These are phyloP conservation scores for Calonectria pteridis DNA, from an alignment of 2,329 filamentous ascomycete species.

Conservation along the genomic window DNA sequence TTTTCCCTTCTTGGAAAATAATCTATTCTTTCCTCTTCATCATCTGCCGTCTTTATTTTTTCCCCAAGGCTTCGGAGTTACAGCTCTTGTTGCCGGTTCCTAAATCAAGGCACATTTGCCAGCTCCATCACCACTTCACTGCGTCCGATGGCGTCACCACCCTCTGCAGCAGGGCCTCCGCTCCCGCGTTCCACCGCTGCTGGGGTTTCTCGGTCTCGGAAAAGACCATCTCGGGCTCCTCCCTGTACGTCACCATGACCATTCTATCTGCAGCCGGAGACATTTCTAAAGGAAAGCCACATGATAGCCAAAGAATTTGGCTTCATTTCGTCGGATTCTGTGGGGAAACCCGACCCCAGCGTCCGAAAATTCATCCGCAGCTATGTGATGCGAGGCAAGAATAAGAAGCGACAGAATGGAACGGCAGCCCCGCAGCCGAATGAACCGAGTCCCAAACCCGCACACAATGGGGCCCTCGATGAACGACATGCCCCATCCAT, in stretches of 20 bases:
- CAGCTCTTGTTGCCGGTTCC: neutral
- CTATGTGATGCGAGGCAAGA: constrained; percentile 46
- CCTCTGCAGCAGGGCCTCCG: neutral
- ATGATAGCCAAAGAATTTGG: constrained; percentile 40
- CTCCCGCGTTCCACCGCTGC: constrained; percentile 1
- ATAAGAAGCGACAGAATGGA: constrained; percentile 28
- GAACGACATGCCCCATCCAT: neutral
- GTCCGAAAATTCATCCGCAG: constrained; percentile 45
- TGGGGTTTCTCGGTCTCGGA: constrained; percentile 19
- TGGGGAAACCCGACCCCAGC: constrained; percentile 39
- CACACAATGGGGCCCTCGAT: neutral
- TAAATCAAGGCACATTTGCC: neutral
- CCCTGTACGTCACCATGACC: neutral
- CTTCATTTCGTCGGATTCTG: constrained; percentile 42
- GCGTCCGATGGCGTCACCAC: constrained; percentile 25
- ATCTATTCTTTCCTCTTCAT: constrained; percentile 5
- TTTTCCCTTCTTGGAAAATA: constrained; percentile 32
- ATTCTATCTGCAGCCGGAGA: constrained; percentile 6
- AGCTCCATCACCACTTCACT: neutral
- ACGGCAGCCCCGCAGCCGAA: neutral
- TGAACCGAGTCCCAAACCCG: neutral
- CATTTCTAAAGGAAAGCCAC: neutral
- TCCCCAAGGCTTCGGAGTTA: neutral
- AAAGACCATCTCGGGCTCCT: neutral
- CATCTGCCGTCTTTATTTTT: neutral